Conservation (phyloP, 2,329 filamentous ascomycete species). For the Colletotrichum plurivorum region DNA sequence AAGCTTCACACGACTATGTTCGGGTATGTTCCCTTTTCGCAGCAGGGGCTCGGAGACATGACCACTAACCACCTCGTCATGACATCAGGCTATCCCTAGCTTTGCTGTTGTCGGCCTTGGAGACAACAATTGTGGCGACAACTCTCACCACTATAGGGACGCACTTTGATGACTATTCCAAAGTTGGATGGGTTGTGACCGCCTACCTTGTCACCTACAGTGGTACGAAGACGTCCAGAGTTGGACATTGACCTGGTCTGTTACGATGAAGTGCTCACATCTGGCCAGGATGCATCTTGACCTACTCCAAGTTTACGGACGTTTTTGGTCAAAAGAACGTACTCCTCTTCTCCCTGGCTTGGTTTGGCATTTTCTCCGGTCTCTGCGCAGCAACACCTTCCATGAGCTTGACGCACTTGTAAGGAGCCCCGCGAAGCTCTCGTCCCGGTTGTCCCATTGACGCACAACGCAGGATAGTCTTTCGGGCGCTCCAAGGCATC, state of each 20-base stretch:
- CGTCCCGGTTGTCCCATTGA: too few relatives aligned
- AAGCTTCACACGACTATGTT: constrained; percentile 12
- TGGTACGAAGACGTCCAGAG: neutral
- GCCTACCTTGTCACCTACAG: neutral
- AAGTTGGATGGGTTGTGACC: constrained; percentile 9
- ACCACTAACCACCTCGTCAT: neutral
- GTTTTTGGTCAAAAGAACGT: constrained; percentile 1
- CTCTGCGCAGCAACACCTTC: constrained; percentile 1
- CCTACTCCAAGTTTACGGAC: constrained; percentile 14
- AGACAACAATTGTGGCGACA: constrained; percentile 18
- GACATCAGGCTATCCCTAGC: neutral
- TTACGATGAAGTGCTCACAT: neutral
- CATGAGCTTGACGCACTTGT: constrained; percentile 15
- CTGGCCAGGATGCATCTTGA: neutral
- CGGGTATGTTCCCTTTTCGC: neutral
- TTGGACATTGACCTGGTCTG: neutral
- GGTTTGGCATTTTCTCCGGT: constrained; percentile 8
- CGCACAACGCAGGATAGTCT: constrained; percentile 50
- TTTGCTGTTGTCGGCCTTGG: constrained; percentile 7
- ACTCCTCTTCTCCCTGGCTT: neutral
- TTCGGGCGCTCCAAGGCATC: constrained; percentile 56
- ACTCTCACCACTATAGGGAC: neutral
- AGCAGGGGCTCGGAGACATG: neutral
- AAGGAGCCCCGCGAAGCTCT: neutral
- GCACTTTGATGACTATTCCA: constrained; percentile 9